These are phyloP conservation scores for Euphorbia celastroides DNA, from an alignment of 441 rosid species.

Conservation along the genomic window DNA sequence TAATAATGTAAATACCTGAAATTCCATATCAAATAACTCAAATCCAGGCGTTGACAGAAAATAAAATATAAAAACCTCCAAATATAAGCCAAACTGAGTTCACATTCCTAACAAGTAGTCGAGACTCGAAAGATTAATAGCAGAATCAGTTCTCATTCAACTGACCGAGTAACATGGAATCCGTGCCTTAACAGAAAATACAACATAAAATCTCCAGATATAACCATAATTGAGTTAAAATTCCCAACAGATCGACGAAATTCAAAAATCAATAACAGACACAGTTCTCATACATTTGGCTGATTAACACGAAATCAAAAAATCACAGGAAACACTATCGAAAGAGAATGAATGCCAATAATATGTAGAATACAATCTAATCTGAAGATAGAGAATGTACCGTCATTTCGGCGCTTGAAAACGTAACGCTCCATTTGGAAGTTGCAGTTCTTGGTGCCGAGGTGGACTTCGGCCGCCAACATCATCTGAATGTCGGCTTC, in stretches of 20 bases:
- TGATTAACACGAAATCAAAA: neutral
- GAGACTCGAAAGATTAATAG: neutral
- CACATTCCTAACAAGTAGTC: neutral
- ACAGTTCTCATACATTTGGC: neutral
- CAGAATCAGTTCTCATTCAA: no score
- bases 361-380: neutral
- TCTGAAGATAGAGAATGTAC: slow-evolving; percentile 23
- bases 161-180: no score
- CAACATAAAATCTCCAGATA: no score
- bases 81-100: no score
- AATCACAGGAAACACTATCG: neutral
- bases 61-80: neutral
- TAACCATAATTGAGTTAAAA: neutral
- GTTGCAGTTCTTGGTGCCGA: slow-evolving; percentile 86
- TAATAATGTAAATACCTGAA: slow-evolving; percentile 78
- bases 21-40: neutral
- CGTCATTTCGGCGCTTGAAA: slow-evolving; percentile 90
- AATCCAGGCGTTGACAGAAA: no score
- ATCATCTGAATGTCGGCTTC: slow-evolving; percentile 83
- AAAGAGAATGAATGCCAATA: neutral
- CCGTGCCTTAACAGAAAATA: no score
- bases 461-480: slow-evolving; percentile 90
- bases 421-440: slow-evolving; percentile 97
- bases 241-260: neutral
- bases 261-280: neutral